Base-by-base conservation (phyloP, 1,284 basidiomycete species). In the Ustilago crameri region DNA sequence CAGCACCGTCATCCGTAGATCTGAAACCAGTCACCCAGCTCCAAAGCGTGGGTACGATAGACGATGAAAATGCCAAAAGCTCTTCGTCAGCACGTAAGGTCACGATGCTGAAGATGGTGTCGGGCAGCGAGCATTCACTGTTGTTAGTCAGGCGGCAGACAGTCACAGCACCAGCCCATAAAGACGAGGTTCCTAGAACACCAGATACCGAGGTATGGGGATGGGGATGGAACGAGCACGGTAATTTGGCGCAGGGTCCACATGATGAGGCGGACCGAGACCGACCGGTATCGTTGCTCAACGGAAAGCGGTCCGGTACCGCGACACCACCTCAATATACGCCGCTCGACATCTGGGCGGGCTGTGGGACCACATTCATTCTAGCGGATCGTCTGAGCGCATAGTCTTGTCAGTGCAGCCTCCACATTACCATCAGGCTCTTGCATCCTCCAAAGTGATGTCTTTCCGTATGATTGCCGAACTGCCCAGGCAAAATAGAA, bases 191-290 rank as follows among this genome's bases (percentile, higher is more conserved):
- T 3, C 57, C 59, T 5, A 7, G 17, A 37, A n/a, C 35, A 17
- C 35, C 35, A 14, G 17, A 37, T 5, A 17, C 12, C 5, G 35
- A 37, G 20, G 64, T 73, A 40, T 74, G 66, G 71, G 71, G 62
- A 2, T 70, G 52, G 48, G 70, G 73, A 22, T 66, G 73, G 73
- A 75, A 73, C 51, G 69, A 75, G 48, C 69, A 75, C 51, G 73
- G 73, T 48, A 73, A 73, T 45, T 51, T 75, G 9, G 73, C 73
- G 38, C 73, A 73, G 42, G 64, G 61, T 43, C 22, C 18, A 42
- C 50, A 65, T 34, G 69, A 69, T 49, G 59, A 66, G 32, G 50
- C 40, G 59, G 70, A 67, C 54, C 60, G 63, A 24, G 23, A 53
- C 32, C 32, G 44, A 18, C 53, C 67, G 26, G 52, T 58, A 9